Base-by-base conservation (phyloP, 176 grass and related monocot species). In the Cocos nucifera region DNA sequence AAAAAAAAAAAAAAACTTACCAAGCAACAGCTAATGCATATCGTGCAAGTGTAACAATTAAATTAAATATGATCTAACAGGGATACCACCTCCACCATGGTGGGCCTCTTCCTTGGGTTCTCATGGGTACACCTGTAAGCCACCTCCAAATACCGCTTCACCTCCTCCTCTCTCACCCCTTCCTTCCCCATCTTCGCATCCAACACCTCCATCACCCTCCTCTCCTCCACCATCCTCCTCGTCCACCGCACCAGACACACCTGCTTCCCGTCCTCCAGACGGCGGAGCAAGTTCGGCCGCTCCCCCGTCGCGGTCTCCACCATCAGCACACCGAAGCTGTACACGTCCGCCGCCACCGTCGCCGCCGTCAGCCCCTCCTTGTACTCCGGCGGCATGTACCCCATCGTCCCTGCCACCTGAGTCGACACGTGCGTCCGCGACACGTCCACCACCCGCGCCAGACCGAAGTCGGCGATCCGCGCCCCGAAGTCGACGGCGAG, bases 331-430 rank as follows among this genome's bases (percentile, higher is more conserved):
- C 87, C 92, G 4, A 85, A 97, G 68, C 87, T 97, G 18, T 97
- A 97, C 9, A 90, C 87, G 26, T 97, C 92, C 0, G 83, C 87
- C 56, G 69, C 79, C 0, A 62, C 24, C 7, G 83, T 90, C 7
- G 83, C 80, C 4, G 39, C 26, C 15, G 64, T 32, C 22, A 73
- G 70, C 0, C 92, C 92, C 3, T 61, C 78, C 44, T 61, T 65
- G 3, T 83, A 69, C 75, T 88, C 92, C 0, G 92, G 92, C 12
- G 92, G 75, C 73, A 97, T 82, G 59, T 97, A 97, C 83, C 91
- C 91, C 19, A 75, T 80, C 44, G 92, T 90, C 0, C 92, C 92
- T 27, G 92, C 92, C 19, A 64, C 75, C 52, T 87, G 80, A 2
- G 86, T 96, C 54, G 86, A 90, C 56, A 90, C 69, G 30, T 96